Conservation (phyloP, 2,329 filamentous ascomycete species). For the Fusarium circinatum region DNA sequence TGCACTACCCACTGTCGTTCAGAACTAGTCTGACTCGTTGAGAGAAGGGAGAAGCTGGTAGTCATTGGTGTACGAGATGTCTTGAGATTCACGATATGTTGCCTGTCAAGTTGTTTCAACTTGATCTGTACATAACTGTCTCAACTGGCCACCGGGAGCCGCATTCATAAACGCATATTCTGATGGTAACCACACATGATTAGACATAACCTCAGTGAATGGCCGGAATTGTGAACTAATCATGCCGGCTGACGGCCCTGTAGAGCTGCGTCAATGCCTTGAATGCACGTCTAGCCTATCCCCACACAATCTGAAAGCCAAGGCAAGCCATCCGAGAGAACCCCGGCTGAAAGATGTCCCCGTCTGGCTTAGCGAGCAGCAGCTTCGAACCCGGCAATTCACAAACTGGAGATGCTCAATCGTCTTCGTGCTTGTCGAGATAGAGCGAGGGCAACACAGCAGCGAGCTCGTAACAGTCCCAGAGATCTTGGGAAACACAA, state of each 20-base stretch:
- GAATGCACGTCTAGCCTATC: constrained; percentile 45
- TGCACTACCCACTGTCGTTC: constrained; percentile 11
- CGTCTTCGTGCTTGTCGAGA: constrained; percentile 18
- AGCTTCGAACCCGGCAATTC: background rate
- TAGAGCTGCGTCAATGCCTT: constrained; percentile 54
- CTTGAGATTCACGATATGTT: background rate
- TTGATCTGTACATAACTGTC: background rate
- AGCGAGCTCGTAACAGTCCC: constrained; percentile 5
- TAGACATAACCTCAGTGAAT: constrained; percentile 16
- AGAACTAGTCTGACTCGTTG: constrained; percentile 13
- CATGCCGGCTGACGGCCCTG: constrained; percentile 43
- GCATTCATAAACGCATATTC: constrained; percentile 2
- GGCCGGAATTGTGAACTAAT: constrained; percentile 25
- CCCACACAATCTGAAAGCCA: constrained; percentile 36
- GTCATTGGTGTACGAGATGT: background rate
- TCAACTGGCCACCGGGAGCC: constrained; percentile 10
- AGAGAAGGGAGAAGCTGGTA: background rate
- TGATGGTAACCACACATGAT: constrained; percentile 11
- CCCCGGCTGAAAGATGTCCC: constrained; percentile 32
- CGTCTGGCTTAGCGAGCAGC: constrained; percentile 17
- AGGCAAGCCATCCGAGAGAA: constrained; percentile 36
- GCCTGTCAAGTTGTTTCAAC: background rate
- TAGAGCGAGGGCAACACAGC: constrained; percentile 15
- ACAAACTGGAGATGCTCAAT: background rate
- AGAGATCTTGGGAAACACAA: constrained; percentile 20